phyloP scores from a whole-genome alignment of 306 rosid genomes.

The Inga oerstediana region DNA sequence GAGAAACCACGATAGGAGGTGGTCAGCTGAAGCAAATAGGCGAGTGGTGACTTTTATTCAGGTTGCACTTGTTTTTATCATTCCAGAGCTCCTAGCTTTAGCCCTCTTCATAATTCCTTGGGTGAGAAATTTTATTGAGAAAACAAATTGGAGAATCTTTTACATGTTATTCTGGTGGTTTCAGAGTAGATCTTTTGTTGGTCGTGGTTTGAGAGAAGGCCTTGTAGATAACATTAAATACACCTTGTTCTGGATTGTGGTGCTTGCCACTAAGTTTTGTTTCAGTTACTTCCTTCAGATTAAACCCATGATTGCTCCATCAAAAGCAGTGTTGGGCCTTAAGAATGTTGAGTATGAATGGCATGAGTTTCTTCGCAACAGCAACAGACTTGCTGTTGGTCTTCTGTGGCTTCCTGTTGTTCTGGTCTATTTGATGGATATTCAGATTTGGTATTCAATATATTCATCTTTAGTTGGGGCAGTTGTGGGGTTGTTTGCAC shows the following conservation, averaged over 20 bases:
- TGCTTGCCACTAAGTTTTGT: constrained; percentile 4
- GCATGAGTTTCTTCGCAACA: background rate
- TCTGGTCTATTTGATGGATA: constrained; percentile 2
- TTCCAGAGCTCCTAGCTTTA: constrained; percentile 1
- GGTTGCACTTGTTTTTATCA: background rate
- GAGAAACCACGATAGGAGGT: background rate
- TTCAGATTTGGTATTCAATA: constrained; percentile 2
- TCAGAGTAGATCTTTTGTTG: constrained; percentile 6
- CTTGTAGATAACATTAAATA: constrained; percentile 1
- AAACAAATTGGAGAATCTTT: constrained; percentile 3
- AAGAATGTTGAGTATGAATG: background rate
- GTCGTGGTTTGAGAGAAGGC: constrained; percentile 3
- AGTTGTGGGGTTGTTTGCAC: background rate
- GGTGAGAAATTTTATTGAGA: background rate
- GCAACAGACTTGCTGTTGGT: constrained; percentile 4
- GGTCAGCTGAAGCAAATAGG: constrained; percentile 5
- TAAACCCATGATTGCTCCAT: constrained; percentile 3
- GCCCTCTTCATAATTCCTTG: constrained; percentile 1
- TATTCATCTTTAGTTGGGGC: background rate
- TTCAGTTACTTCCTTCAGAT: constrained; percentile 6
- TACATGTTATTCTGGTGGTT: background rate
- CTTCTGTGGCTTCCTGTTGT: constrained; percentile 4
- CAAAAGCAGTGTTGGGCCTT: background rate
- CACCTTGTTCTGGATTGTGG: background rate
- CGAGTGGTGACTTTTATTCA: background rate